Evolutionary conservation across 2,329 filamentous ascomycete species (phyloP).

Genomic region (Ascochyta rabiei): DNA sequence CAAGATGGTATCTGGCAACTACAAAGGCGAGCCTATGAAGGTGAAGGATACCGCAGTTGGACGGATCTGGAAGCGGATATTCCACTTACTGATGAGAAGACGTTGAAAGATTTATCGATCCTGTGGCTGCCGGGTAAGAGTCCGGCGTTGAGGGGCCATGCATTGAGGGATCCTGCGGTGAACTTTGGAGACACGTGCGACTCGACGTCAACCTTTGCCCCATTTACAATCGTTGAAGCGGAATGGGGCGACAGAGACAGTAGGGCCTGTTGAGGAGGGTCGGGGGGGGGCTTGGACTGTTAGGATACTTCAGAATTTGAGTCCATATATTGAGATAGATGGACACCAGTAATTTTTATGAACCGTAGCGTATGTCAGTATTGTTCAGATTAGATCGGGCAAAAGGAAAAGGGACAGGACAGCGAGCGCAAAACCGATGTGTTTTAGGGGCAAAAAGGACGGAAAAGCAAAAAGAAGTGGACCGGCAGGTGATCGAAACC

Average conservation of each 20-base stretch:
- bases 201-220: neutral
- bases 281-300: neutral
- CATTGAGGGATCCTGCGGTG: neutral
- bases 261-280: neutral
- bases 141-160: neutral
- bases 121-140: constrained; percentile 12
- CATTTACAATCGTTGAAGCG: neutral
- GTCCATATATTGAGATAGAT: too few relatives aligned
- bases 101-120: constrained; percentile 13
- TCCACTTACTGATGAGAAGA: constrained; percentile 16
- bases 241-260: neutral
- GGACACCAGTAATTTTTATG: too few relatives aligned
- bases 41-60: constrained; percentile 21
- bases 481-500: constrained; percentile 41
- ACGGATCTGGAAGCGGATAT: constrained; percentile 23
- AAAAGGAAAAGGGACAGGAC: too few relatives aligned
- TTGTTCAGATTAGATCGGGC: too few relatives aligned
- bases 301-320: neutral
- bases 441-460: too few relatives aligned
- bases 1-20: constrained; percentile 36
- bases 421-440: too few relatives aligned
- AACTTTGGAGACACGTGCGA: neutral
- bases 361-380: too few relatives aligned
- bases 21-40: constrained; percentile 34
- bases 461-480: constrained; percentile 20